Conservation (phyloP, 257 asterid species). For the Thymus mandschuricus region DNA sequence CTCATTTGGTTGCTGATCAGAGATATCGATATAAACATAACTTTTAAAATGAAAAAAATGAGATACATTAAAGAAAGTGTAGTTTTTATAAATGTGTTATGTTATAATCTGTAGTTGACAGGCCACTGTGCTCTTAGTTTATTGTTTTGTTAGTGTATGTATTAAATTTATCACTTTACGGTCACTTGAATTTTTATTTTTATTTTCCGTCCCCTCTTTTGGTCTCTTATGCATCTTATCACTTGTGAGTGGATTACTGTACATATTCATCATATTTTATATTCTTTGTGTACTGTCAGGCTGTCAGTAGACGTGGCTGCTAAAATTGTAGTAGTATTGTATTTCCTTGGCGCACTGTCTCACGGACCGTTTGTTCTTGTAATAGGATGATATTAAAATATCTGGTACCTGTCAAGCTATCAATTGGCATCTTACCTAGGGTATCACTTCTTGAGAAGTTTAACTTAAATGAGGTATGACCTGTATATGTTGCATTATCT, state of each 20-base stretch:
- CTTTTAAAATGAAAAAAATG: neutral
- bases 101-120: neutral
- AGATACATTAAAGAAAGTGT: neutral
- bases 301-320: no score
- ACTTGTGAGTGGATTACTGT: neutral
- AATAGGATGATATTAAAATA: conserved; percentile 92
- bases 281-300: no score
- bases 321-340: neutral
- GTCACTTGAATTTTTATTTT: no score
- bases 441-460: conserved; percentile 66
- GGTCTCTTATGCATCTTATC: neutral
- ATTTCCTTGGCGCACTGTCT: neutral
- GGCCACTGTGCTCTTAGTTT: neutral
- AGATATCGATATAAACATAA: conserved; percentile 13
- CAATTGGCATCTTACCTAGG: conserved; percentile 79
- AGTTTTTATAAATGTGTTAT: neutral
- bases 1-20: neutral
- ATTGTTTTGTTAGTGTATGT: conserved; percentile 8
- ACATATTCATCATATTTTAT: no score
- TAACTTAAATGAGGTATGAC: conserved; percentile 77
- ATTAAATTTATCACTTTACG: neutral
- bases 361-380: conserved; percentile 30
- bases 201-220: neutral
- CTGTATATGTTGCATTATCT: conserved; percentile 2
- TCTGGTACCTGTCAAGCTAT: conserved; percentile 92